Evolutionary conservation across 1,284 basidiomycete species (phyloP).

Genomic region (Schizopora paradoxa): DNA sequence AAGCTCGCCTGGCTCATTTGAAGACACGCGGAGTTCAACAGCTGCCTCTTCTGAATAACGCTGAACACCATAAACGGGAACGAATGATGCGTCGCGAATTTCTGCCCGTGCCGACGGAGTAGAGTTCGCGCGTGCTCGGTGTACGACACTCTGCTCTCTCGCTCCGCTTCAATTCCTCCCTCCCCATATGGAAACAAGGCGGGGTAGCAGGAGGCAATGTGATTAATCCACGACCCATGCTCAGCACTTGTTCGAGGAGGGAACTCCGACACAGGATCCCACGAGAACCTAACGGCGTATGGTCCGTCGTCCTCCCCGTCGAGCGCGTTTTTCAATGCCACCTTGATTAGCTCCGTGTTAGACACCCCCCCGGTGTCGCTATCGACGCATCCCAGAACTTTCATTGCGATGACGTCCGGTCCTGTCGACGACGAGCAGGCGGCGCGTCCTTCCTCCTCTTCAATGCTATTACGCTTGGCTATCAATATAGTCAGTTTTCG

Average conservation of each 20-base stretch:
- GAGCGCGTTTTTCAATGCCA: constrained; percentile 18
- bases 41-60: not conserved
- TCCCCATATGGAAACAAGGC: constrained; percentile 26
- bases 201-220: not conserved
- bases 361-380: constrained; percentile 17
- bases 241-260: not conserved
- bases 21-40: not conserved
- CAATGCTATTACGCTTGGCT: too few species aligned
- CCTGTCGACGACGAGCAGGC: too few species aligned
- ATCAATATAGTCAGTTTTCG: too few species aligned
- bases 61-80: constrained; percentile 35
- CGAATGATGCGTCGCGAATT: constrained; percentile 32
- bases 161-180: constrained; percentile 21
- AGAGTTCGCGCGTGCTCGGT: not conserved
- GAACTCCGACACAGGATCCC: constrained; percentile 24
- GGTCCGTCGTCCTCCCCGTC: constrained; percentile 18
- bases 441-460: not conserved
- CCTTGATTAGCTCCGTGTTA: constrained; percentile 20
- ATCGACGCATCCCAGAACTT: constrained; percentile 22
- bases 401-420: constrained; percentile 11
- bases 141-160: not conserved
- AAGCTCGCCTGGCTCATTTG: not conserved
- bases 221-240: not conserved
- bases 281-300: constrained; percentile 24
- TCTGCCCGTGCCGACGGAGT: constrained; percentile 34